Conservation (phyloP, 2,329 filamentous ascomycete species). For the Xylaria sp. region DNA sequence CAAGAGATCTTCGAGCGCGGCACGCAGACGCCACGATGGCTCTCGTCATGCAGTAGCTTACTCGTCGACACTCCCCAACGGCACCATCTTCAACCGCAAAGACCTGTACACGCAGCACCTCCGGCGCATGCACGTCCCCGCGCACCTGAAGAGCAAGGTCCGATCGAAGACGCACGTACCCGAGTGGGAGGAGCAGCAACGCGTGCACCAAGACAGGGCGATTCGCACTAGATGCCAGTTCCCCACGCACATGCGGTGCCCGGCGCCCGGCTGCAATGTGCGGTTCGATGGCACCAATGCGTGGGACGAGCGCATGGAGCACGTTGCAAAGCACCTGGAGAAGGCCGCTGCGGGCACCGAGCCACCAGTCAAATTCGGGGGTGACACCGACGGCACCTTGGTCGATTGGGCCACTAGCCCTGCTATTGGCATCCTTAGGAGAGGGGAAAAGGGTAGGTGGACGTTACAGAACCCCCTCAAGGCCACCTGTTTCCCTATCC, state of each 20-base stretch:
- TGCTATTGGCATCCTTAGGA: slow-evolving; percentile 39
- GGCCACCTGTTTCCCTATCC: slow-evolving; percentile 21
- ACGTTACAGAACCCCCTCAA: slow-evolving; percentile 40
- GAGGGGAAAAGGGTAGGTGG: slow-evolving; percentile 35
- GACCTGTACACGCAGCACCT: slow-evolving; percentile 91
- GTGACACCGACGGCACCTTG: slow-evolving; percentile 37
- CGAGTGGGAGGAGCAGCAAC: slow-evolving; percentile 60
- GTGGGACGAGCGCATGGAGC: slow-evolving; percentile 88
- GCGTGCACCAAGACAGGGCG: slow-evolving; percentile 63
- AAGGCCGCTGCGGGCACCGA: slow-evolving; percentile 47
- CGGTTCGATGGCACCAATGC: slow-evolving; percentile 66
- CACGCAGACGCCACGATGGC: slow-evolving; percentile 31
- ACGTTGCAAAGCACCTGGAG: slow-evolving; percentile 82
- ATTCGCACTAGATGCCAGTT: slow-evolving; percentile 64
- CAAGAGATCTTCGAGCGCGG: slow-evolving; percentile 28
- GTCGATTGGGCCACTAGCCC: slow-evolving; percentile 41
- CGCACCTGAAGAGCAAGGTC: slow-evolving; percentile 47
- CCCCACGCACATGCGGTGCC: slow-evolving; percentile 66
- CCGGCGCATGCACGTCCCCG: slow-evolving; percentile 78
- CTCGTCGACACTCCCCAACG: slow-evolving; percentile 53
- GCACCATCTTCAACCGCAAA: slow-evolving; percentile 82
- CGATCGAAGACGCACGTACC: slow-evolving; percentile 44
- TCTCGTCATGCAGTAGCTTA: slow-evolving; percentile 19
- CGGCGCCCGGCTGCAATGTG: slow-evolving; percentile 62
- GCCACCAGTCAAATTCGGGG: slow-evolving; percentile 36